Evolutionary conservation across 75 land plant genomes (phyloP), one percentile per base, ranked within the genome.

Genomic region (Cupressus sempervirens): DNA sequence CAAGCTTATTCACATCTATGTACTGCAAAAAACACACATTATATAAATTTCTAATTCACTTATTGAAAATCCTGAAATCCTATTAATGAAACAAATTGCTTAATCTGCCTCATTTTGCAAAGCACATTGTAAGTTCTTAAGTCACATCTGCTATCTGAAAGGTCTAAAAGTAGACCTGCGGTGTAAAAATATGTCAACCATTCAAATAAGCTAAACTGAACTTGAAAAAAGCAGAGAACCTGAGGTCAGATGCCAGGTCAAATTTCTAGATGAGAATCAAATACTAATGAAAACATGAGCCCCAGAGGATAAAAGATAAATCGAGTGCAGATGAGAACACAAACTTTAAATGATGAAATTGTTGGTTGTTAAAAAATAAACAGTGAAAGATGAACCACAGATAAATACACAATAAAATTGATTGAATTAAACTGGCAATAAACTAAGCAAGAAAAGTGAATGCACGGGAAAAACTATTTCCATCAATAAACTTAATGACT

Each of bases 1-100:
- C 93, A 76, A 94, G 92, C 79, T 87, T 94, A 87, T 94, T 94
- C 13, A 94, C 93, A n/a, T 94, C 96, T 87, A 94, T 88, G 84
- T 94, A 88, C 95, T 94, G 86, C 38, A 43, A 79, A 2, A 76
- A 76, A 76, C 20, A 38, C 18, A 35, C 23, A 34, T 13, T 15
- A 79, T 18, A 43, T 36, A 40, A 43, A 43, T 40, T 41, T 41
- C 9, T 16, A 43, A 79, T 41, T 77, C 81, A 79, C 0, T 41
- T 41, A 79, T 43, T n/a, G 16, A 35, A 76, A 76, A 35, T 48
- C n/a, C 53, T 29, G 3, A 52, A 81, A 0, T 29, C 11, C 48
- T 41, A 48, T n/a, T 35, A 40, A 48, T 13, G 54, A 81, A 81
- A 81, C 15, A 1, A 30, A 20, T 45, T 4, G 15, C 7, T 81